These are phyloP conservation scores for Przewalskia tangutica DNA, from an alignment of 257 asterid genomes.

Conservation along the genomic window DNA sequence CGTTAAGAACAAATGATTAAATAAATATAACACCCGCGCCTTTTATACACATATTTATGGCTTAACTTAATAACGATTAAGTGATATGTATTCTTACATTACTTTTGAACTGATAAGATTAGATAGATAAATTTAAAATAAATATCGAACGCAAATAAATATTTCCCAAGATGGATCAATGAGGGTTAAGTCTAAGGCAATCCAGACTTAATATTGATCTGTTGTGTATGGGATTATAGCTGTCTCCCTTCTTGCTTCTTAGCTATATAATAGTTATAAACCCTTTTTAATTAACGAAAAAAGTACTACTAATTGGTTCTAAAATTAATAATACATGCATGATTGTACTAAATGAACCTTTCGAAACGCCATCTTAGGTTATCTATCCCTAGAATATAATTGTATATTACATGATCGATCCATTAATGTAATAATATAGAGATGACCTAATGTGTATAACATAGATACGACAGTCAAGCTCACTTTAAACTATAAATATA, in stretches of 20 bases:
- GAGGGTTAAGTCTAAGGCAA: not conserved
- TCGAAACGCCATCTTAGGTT: conserved; percentile 34
- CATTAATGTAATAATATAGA: not conserved
- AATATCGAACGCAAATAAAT: not conserved
- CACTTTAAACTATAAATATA: conserved; percentile 3
- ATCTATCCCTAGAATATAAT: conserved; percentile 11
- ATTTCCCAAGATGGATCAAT: not conserved
- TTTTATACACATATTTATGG: not conserved
- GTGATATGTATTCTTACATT: not conserved
- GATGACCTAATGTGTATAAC: conserved; percentile 14
- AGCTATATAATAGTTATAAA: not conserved
- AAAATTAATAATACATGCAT: not conserved
- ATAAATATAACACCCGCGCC: not conserved
- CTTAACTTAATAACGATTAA: not conserved
- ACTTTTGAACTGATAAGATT: not conserved
- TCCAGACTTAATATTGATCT: not conserved
- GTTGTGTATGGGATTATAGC: not conserved
- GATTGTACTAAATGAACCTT: not conserved
- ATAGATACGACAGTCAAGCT: not conserved
- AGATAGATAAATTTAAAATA: not conserved
- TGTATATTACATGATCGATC: not conserved
- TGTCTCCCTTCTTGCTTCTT: not conserved
- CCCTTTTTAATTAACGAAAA: not conserved
- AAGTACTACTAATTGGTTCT: not conserved
- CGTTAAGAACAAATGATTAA: not conserved